phyloP scores from a whole-genome alignment of 1,139 yeast species.

The Geotrichum candidum region DNA sequence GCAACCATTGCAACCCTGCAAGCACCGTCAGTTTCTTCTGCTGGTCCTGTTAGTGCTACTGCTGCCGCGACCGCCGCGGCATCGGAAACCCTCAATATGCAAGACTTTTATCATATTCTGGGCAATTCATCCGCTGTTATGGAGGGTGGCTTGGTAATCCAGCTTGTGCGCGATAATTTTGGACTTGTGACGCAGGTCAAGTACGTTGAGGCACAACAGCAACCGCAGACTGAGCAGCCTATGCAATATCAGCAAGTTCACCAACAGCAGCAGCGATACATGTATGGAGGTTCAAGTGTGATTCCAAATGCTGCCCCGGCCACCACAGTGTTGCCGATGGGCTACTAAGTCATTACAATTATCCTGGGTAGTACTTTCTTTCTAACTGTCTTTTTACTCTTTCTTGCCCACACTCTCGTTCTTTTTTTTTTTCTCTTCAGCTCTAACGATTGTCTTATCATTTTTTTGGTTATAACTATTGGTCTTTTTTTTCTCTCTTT shows the following conservation, averaged over 20 bases:
- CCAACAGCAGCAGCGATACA: not conserved
- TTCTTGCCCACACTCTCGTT: not conserved
- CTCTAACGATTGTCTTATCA: not conserved
- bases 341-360: not conserved
- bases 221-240: not conserved
- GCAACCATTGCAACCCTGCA: slow-evolving; percentile 21
- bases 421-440: not conserved
- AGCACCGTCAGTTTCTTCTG: not conserved
- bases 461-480: not conserved
- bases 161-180: slow-evolving; percentile 30
- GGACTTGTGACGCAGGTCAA: slow-evolving; percentile 35
- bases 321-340: not conserved
- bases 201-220: slow-evolving; percentile 14
- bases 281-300: not conserved
- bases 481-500: not conserved
- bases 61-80: slow-evolving; percentile 18
- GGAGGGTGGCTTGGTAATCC: slow-evolving; percentile 22
- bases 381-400: not conserved
- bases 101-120: slow-evolving; percentile 32
- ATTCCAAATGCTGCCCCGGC: not conserved
- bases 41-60: not conserved
- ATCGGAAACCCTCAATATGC: slow-evolving; percentile 26
- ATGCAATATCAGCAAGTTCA: slow-evolving; percentile 4
- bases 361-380: not conserved
- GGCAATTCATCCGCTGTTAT: slow-evolving; percentile 19